Conservation (phyloP, 768 basidiomycete species). For the Rubroboletus satanas region DNA sequence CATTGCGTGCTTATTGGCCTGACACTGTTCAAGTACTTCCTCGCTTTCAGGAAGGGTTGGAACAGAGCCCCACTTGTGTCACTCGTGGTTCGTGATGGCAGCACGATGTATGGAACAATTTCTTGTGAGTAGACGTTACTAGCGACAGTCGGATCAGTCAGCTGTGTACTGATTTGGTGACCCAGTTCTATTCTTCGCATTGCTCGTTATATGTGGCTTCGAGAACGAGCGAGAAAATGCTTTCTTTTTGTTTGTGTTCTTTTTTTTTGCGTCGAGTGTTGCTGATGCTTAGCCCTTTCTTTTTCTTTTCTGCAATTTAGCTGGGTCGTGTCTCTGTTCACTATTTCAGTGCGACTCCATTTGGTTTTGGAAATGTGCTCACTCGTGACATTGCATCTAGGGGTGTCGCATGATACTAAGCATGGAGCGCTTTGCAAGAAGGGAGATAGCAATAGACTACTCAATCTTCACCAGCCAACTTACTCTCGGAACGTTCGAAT, state of each 20-base stretch:
- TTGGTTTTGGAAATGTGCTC: neutral
- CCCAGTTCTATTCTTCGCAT: constrained; percentile 3
- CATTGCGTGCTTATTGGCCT: constrained; percentile 16
- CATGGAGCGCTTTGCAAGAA: constrained; percentile 18
- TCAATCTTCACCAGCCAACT: constrained; percentile 12
- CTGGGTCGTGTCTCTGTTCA: constrained; percentile 13
- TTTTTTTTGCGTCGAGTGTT: neutral
- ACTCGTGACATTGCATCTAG: constrained; percentile 2
- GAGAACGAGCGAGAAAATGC: neutral
- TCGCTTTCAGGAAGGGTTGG: constrained; percentile 14
- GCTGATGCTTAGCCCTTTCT: neutral
- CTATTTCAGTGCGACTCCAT: constrained; percentile 9
- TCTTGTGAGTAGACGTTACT: constrained; percentile 5
- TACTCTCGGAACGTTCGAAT: neutral
- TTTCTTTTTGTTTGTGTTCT: constrained; percentile 10
- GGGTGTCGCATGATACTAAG: constrained; percentile 25
- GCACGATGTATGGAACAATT: constrained; percentile 5
- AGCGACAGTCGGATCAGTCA: too few species aligned
- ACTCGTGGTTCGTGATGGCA: constrained; percentile 17
- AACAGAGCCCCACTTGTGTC: constrained; percentile 18
- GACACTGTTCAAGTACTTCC: constrained; percentile 19
- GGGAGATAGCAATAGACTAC: neutral
- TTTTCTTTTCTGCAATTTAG: neutral
- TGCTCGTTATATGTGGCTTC: neutral
- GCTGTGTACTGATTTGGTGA: neutral